phyloP scores from a whole-genome alignment of 345 rosid genomes.

The Salix suchowensis region DNA sequence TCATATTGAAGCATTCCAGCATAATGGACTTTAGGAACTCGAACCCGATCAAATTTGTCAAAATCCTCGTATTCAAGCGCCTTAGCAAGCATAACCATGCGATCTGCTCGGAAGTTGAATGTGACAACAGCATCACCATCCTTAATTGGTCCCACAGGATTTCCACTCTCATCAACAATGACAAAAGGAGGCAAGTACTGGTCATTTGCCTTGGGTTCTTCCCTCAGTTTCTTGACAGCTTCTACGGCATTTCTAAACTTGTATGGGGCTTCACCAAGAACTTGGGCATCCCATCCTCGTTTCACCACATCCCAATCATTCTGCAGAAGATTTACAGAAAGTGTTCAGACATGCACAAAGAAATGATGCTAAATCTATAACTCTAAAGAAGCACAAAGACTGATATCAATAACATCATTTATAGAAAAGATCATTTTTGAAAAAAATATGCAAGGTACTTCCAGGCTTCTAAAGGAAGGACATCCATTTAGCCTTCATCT shows the following conservation, averaged over 20 bases:
- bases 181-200: constrained; percentile 94
- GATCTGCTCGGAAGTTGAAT: constrained; percentile 89
- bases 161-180: constrained; percentile 65
- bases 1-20: constrained; percentile 99
- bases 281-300: constrained; percentile 99
- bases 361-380: background rate
- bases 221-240: constrained; percentile 81
- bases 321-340: constrained; percentile 29
- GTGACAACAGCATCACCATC: constrained; percentile 98
- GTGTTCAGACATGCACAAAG: background rate
- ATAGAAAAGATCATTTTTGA: background rate
- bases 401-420: background rate
- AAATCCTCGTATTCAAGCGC: constrained; percentile 85
- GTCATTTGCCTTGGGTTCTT: constrained; percentile 61
- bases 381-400: background rate
- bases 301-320: constrained; percentile 94
- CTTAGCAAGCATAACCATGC: constrained; percentile 94
- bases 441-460: background rate
- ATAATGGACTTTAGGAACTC: constrained; percentile 77
- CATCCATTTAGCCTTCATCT: background rate
- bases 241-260: constrained; percentile 76
- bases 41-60: constrained; percentile 88
- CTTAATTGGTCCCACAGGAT: constrained; percentile 79
- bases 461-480: background rate
- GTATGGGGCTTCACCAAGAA: constrained; percentile 95